A percentile compares a stretch with the other conserved stretches of the same genome.
These are phyloP conservation scores for Cylindrodendrum hubeiense DNA, from an alignment of 2,329 filamentous ascomycete species.

Conservation along the genomic window DNA sequence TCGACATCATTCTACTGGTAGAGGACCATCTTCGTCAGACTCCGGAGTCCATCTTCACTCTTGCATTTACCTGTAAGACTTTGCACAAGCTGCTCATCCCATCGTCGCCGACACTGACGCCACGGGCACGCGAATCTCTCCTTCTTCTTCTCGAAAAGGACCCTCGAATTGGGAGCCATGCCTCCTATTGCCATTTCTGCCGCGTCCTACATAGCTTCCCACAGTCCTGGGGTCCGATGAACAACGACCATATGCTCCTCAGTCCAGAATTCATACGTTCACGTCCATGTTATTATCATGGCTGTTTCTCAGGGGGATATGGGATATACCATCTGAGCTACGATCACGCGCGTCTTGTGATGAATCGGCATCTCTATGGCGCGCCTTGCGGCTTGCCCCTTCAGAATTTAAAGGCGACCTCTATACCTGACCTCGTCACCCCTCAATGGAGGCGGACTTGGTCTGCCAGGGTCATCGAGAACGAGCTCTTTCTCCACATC, in stretches of 20 bases:
- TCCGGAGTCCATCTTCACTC: not conserved
- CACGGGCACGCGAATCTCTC: not conserved
- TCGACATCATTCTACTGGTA: not conserved
- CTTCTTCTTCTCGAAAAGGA: slow-evolving; percentile 1
- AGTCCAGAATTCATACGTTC: not conserved
- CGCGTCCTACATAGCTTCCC: not conserved
- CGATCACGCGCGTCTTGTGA: slow-evolving; percentile 10
- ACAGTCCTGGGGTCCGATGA: not conserved
- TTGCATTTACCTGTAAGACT: slow-evolving; percentile 4
- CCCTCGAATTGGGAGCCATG: not conserved
- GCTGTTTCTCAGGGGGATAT: not conserved
- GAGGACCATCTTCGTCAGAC: not conserved
- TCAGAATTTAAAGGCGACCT: not conserved
- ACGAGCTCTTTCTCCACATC: slow-evolving; percentile 1
- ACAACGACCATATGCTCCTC: not conserved
- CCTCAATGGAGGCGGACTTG: not conserved
- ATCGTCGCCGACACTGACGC: not conserved
- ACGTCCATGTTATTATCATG: not conserved
- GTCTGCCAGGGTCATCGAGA: slow-evolving; percentile 7
- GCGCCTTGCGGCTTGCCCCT: slow-evolving; percentile 2
- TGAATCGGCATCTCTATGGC: slow-evolving; percentile 9
- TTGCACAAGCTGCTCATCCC: not conserved
- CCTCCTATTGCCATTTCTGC: not conserved
- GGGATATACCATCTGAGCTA: not conserved
- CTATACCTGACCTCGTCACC: not conserved